Percentiles rank a stretch among this genome's conserved stretches.
These are phyloP conservation scores for Plasmodium relictum DNA, from an alignment of 169 alveolate genomes.

Conservation along the genomic window DNA sequence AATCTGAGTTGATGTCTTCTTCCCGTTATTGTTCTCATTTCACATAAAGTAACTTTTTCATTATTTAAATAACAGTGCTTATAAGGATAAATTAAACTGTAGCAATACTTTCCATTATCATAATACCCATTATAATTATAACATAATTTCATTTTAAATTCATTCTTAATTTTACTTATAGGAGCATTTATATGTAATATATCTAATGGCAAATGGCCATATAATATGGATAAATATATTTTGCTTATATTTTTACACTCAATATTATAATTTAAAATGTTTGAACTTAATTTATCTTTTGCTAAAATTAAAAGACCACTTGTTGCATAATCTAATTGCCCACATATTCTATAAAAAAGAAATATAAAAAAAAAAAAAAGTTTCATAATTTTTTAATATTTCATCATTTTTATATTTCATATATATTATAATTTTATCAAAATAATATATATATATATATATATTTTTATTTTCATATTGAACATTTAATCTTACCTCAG, in stretches of 20 bases:
- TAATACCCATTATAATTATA: slow-evolving; percentile 64
- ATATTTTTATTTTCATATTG: neutral
- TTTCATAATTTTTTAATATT: no score
- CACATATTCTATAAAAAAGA: slow-evolving; percentile 56
- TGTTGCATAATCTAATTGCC: slow-evolving; percentile 77
- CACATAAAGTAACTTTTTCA: slow-evolving; percentile 71
- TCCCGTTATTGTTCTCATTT: slow-evolving; percentile 72
- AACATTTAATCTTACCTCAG: slow-evolving; percentile 41
- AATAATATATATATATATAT: slow-evolving; percentile 1
- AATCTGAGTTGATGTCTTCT: slow-evolving; percentile 75
- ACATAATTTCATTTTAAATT: slow-evolving; percentile 75
- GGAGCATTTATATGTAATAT: slow-evolving; percentile 54
- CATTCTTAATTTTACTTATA: slow-evolving; percentile 66
- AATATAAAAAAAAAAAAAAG: slow-evolving; percentile 6
- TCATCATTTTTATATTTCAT: no score
- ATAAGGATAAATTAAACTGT: slow-evolving; percentile 68
- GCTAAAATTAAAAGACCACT: slow-evolving; percentile 77
- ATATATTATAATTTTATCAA: no score
- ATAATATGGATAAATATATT: slow-evolving; percentile 69
- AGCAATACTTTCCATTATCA: slow-evolving; percentile 73
- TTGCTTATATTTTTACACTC: slow-evolving; percentile 68
- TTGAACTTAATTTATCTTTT: slow-evolving; percentile 56
- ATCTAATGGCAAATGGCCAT: slow-evolving; percentile 73
- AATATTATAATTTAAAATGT: slow-evolving; percentile 60
- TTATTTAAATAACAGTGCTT: slow-evolving; percentile 63